Base-by-base conservation (phyloP, 2,329 filamentous ascomycete genomes). In the Apiospora koreana region DNA sequence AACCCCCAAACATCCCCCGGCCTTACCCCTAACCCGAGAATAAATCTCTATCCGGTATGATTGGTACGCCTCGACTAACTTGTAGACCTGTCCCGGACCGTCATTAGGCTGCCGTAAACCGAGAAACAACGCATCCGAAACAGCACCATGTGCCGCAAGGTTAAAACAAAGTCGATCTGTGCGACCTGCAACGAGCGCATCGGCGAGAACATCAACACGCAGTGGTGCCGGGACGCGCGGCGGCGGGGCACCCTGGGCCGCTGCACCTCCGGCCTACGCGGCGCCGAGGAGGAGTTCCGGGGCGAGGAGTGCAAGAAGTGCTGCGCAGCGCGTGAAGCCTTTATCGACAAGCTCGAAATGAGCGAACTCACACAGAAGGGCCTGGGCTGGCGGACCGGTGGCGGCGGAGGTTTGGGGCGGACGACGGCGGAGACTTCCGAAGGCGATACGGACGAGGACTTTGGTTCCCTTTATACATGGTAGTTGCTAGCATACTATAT, bases 291-390 rank as follows among this genome's bases (percentile, higher is more conserved):
- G 41, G 73, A 74, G 68, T 74, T 70, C 35, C 65, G 72, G 25
- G 71, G 73, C n/a, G 67, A 71, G 38, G 73, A 74, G 69, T 74
- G 74, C 54, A 23, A 66, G 42, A 64, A 69, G 16, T 75, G 72
- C 46, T 43, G 68, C 18, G 54, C 71, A 45, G 31, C 45, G 16
- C 70, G 71, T 25, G 71, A 75, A 46, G 31, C 35, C 6, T 66
- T 68, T 25, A 72, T 73, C 69, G 65, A 70, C 28, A 31, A 72
- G 68, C 43, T 73, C 23, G 68, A 73, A 31, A 71, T 73, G 65
- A 64, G 67, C 8, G 72, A 73, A 21, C 71, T 74, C 42, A 65
- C 70, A 3, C 65, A 68, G 43, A 72, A 71, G 54, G 66, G 73
- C 16, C 66, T 72, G 41, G 72, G 70, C 3, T 74, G 71, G 73